Conservation (phyloP, 2,329 filamentous ascomycete genomes). For the Bimuria novae-zelandiae region DNA sequence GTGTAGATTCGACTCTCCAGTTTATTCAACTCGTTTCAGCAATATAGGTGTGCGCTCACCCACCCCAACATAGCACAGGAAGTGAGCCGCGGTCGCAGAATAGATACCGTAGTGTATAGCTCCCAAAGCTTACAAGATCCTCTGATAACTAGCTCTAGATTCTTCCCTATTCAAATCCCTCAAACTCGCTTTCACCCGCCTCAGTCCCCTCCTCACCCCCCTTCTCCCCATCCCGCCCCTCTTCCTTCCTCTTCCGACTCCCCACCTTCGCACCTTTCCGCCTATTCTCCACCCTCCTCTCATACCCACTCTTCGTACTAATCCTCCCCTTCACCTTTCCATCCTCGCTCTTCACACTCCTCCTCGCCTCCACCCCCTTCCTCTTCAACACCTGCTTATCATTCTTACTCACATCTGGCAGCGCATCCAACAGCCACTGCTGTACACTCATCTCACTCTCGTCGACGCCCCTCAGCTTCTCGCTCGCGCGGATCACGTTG, state of each 20-base stretch:
- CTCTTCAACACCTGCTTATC: constrained; percentile 82
- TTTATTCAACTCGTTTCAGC: too few relatives aligned
- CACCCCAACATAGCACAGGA: too few relatives aligned
- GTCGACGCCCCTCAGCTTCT: constrained; percentile 64
- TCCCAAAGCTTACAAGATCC: too few relatives aligned
- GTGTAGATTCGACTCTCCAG: neutral
- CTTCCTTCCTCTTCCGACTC: constrained; percentile 37
- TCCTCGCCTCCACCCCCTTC: constrained; percentile 76
- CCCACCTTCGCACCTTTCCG: constrained; percentile 55
- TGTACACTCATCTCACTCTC: constrained; percentile 55
- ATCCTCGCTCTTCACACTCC: constrained; percentile 42
- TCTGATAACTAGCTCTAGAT: too few relatives aligned
- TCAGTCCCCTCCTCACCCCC: constrained; percentile 15
- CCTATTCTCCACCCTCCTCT: constrained; percentile 71
- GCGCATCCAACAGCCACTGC: constrained; percentile 80
- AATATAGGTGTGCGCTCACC: too few relatives aligned
- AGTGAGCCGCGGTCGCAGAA: too few relatives aligned
- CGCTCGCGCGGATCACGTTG: constrained; percentile 85
- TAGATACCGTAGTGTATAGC: too few relatives aligned
- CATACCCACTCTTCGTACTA: constrained; percentile 79
- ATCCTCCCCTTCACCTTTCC: constrained; percentile 61
- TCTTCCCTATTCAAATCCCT: constrained; percentile 48
- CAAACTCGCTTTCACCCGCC: constrained; percentile 45
- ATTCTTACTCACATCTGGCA: constrained; percentile 82
- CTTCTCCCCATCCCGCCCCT: constrained; percentile 19